Percentiles rank a stretch among this genome's conserved stretches.
These are phyloP conservation scores for Lepraria neglecta DNA, from an alignment of 495 filamentous ascomycete species.

Conservation along the genomic window DNA sequence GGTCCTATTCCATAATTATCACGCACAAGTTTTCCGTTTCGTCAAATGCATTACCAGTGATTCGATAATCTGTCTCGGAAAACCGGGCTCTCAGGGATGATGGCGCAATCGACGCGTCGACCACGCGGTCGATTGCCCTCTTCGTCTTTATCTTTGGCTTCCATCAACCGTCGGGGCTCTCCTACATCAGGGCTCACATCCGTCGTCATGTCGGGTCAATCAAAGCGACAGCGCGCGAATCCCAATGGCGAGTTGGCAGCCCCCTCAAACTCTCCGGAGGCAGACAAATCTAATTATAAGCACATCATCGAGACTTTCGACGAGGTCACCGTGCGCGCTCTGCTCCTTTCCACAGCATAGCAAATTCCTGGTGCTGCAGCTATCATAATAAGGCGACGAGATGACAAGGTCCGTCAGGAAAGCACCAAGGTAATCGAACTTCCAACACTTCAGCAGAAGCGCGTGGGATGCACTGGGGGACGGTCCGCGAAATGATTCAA, in stretches of 20 bases:
- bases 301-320: constrained; percentile 9
- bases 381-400: neutral
- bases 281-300: neutral
- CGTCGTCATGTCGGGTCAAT: neutral
- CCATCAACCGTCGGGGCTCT: too few species aligned
- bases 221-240: constrained; percentile 2
- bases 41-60: neutral
- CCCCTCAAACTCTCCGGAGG: neutral
- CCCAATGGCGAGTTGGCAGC: neutral
- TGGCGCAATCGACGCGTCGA: neutral
- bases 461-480: neutral
- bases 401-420: neutral
- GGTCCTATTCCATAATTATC: too few species aligned
- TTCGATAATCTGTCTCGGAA: neutral
- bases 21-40: too few species aligned
- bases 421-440: neutral
- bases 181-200: too few species aligned
- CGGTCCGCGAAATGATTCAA: neutral
- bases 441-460: neutral
- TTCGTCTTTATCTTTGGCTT: too few species aligned
- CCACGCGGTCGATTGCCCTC: neutral
- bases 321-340: neutral
- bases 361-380: neutral
- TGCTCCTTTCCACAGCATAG: neutral
- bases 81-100: neutral